These are phyloP conservation scores for Hymenoscyphus salicellus DNA, from an alignment of 2,329 filamentous ascomycete species.

Conservation along the genomic window DNA sequence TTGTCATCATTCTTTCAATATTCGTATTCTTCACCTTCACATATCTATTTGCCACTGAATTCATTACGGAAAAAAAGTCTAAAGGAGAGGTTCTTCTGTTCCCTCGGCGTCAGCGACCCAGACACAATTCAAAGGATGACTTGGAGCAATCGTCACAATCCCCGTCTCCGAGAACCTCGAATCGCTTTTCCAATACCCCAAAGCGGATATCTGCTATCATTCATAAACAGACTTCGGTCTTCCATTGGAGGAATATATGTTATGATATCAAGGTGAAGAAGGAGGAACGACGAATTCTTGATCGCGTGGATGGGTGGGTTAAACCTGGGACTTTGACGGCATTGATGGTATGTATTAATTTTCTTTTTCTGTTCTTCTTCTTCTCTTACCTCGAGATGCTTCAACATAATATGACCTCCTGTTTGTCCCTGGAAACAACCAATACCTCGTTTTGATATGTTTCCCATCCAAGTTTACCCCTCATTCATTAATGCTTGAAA, in stretches of 20 bases:
- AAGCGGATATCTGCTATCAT: constrained; percentile 12
- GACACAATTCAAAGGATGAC: constrained; percentile 1
- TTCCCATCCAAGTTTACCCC: not conserved
- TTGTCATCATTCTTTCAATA: constrained; percentile 65
- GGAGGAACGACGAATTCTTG: constrained; percentile 58
- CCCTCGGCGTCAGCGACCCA: constrained; percentile 49
- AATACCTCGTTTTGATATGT: too few relatives aligned
- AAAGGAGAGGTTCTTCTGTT: constrained; percentile 75
- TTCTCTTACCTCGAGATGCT: not conserved
- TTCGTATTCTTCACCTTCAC: constrained; percentile 55
- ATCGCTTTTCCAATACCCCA: not conserved
- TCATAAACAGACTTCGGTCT: constrained; percentile 28
- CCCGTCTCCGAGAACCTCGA: not conserved
- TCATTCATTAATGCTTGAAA: not conserved
- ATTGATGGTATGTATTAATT: constrained; percentile 47
- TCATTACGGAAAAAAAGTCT: constrained; percentile 45
- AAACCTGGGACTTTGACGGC: constrained; percentile 66
- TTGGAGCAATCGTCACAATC: constrained; percentile 1
- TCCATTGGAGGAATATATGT: constrained; percentile 46
- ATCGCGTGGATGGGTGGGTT: constrained; percentile 67
- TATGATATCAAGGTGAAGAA: constrained; percentile 69
- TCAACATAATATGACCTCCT: not conserved
- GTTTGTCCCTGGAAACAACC: too few relatives aligned
- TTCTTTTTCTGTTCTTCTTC: not conserved
- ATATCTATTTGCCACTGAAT: constrained; percentile 63